Base-by-base conservation (phyloP, 352 stramenopile genomes). In the Pythium graminicola region DNA sequence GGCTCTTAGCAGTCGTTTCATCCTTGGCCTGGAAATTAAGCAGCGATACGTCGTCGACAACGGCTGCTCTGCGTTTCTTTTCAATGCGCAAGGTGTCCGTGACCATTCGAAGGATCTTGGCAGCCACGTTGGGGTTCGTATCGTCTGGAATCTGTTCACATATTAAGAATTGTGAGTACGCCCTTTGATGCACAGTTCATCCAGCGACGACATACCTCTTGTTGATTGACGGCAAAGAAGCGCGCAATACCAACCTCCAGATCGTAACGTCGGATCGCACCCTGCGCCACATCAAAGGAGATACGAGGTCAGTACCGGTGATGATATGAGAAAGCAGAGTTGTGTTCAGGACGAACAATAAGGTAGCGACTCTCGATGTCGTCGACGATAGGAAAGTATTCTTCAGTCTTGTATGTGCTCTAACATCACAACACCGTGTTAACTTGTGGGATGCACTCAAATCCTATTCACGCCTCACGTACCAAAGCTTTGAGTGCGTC, bases 361-460 rank as follows among this genome's bases (percentile, higher is more conserved):
- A 91, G 58, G 23, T 69, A 59, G 7, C 62, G 52, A 6, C 41
- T 74, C 33, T 88, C 70, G n/a, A 59, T 24, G 22, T 79, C 67
- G 31, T 91, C 79, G 23, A 79, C 86, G 22, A 93, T 61, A 0
- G 82, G 75, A 49, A 93, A 91, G 35, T 91, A 89, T 23, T 93
- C 80, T 41, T 89, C 73, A 4, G 65, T 81, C 54, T 87, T 87
- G 60, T 84, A 72, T 0, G 66, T 76, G 33, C 79, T 89, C 79
- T 89, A n/a, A n/a, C 6, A 50, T 2, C 23, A 16, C 27, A 40
- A 19, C 27, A 27, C 36, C 36, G 16, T 22, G 22, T 20, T 24
- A 24, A 24, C 14, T 22, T 36, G 17, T 54, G 32, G 36, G n/a
- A n/a, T n/a, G n/a, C 11, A 38, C 4, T 4, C 17, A 42, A 41